These are phyloP conservation scores for Elsinoe fawcettii DNA, from an alignment of 2,329 filamentous ascomycete genomes.

Conservation along the genomic window DNA sequence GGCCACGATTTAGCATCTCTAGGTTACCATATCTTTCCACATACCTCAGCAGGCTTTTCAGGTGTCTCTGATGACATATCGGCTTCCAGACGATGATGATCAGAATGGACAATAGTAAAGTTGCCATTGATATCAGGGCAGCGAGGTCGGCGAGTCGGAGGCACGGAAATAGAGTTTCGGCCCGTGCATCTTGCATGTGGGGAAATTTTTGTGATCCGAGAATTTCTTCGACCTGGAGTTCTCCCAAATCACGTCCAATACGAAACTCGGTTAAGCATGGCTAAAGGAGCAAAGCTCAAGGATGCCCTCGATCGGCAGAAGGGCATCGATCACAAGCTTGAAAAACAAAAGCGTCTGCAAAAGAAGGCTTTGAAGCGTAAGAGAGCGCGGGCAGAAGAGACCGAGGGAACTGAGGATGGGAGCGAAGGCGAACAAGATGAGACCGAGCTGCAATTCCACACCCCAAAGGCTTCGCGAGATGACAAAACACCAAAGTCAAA, in stretches of 20 bases:
- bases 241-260: neutral
- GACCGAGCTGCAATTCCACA: constrained; percentile 11
- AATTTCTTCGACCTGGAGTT: constrained; percentile 2
- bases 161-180: neutral
- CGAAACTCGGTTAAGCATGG: constrained; percentile 31
- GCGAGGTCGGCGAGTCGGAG: neutral
- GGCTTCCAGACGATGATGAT: neutral
- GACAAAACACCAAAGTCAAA: constrained; percentile 18
- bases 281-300: constrained; percentile 49
- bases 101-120: neutral
- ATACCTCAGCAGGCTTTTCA: neutral
- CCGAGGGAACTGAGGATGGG: constrained; percentile 25
- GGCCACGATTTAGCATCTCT: neutral
- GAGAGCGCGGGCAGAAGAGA: constrained; percentile 21
- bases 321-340: constrained; percentile 62
- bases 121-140: neutral
- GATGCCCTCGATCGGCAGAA: constrained; percentile 51
- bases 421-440: constrained; percentile 20
- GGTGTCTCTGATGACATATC: neutral
- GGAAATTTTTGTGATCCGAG: constrained; percentile 7
- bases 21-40: neutral
- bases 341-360: constrained; percentile 51
- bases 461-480: constrained; percentile 23
- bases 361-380: constrained; percentile 48
- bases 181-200: neutral